Percentiles rank a stretch among this genome's conserved stretches.
phyloP scores from a whole-genome alignment of 805 yeast genomes.

The Wickerhamiella parazyma region DNA sequence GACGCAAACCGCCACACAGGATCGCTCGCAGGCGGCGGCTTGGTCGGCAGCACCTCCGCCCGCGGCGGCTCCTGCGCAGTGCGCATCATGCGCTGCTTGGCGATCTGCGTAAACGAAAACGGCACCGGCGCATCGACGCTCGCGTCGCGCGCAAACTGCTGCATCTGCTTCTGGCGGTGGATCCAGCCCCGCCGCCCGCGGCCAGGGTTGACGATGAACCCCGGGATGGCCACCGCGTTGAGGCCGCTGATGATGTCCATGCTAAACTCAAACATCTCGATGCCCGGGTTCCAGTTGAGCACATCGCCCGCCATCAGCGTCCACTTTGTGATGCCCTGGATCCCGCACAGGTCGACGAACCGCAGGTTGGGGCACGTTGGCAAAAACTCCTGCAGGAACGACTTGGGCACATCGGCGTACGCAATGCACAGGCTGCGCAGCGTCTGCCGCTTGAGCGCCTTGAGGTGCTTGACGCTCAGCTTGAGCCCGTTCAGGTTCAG shows the following conservation, averaged over 20 bases:
- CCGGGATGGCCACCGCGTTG: conserved; percentile 22
- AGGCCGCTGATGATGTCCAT: conserved; percentile 20
- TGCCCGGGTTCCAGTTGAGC: conserved; percentile 33
- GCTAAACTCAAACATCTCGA: conserved; percentile 50
- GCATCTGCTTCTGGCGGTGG: conserved; percentile 24
- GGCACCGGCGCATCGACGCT: conserved; percentile 5
- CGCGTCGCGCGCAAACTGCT: neutral
- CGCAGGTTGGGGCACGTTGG: conserved; percentile 27
- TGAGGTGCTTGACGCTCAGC: conserved; percentile 29
- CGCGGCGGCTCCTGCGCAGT: conserved; percentile 1
- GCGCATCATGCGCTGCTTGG: conserved; percentile 16
- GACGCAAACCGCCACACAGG: conserved; percentile 24
- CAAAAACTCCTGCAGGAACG: conserved; percentile 19
- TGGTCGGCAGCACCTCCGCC: neutral
- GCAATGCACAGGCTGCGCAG: conserved; percentile 25
- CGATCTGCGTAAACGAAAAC: conserved; percentile 21
- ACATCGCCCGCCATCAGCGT: conserved; percentile 37
- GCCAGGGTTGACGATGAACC: conserved; percentile 28
- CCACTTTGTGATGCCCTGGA: conserved; percentile 47
- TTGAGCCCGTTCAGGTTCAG: conserved; percentile 58
- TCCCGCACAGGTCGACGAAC: conserved; percentile 55
- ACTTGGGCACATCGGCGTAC: conserved; percentile 20
- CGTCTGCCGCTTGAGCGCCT: conserved; percentile 21
- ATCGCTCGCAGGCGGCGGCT: conserved; percentile 16
- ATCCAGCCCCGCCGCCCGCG: conserved; percentile 79